A percentile compares a stretch with the other conserved stretches of the same genome.
Evolutionary conservation across 2,329 filamentous ascomycete species (phyloP).

Genomic region (Rachicladosporium sp.): DNA sequence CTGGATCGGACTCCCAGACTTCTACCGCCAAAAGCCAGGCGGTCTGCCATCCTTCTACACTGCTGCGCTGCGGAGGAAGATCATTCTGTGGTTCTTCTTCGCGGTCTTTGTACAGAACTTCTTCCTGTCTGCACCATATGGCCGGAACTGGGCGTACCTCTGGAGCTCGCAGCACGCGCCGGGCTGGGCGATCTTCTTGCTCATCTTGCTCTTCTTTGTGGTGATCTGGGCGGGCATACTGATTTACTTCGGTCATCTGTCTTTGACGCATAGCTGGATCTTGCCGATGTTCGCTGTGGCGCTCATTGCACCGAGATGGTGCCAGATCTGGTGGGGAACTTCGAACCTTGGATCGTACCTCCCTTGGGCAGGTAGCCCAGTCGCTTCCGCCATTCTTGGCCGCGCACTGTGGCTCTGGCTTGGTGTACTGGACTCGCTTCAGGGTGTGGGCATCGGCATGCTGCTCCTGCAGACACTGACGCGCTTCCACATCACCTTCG

Average conservation of each 20-base stretch:
- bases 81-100: conserved; percentile 56
- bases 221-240: conserved; percentile 44
- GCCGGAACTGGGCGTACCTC: conserved; percentile 54
- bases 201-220: conserved; percentile 44
- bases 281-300: conserved; percentile 56
- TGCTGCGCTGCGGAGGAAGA: conserved; percentile 48
- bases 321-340: conserved; percentile 55
- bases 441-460: conserved; percentile 57
- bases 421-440: conserved; percentile 51
- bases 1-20: conserved; percentile 50
- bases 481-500: conserved; percentile 51
- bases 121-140: conserved; percentile 53
- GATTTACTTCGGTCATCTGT: conserved; percentile 40
- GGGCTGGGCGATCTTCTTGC: conserved; percentile 43
- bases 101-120: conserved; percentile 54
- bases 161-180: conserved; percentile 46
- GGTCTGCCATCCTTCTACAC: conserved; percentile 54
- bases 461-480: conserved; percentile 51
- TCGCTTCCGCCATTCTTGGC: conserved; percentile 43
- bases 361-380: conserved; percentile 47
- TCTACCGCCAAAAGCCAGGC: conserved; percentile 53
- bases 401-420: conserved; percentile 55
- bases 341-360: conserved; percentile 49
- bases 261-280: conserved; percentile 53
- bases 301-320: conserved; percentile 53